Conservation (phyloP, 1,139 yeast genomes). For the Sugiyamaella japonica region DNA sequence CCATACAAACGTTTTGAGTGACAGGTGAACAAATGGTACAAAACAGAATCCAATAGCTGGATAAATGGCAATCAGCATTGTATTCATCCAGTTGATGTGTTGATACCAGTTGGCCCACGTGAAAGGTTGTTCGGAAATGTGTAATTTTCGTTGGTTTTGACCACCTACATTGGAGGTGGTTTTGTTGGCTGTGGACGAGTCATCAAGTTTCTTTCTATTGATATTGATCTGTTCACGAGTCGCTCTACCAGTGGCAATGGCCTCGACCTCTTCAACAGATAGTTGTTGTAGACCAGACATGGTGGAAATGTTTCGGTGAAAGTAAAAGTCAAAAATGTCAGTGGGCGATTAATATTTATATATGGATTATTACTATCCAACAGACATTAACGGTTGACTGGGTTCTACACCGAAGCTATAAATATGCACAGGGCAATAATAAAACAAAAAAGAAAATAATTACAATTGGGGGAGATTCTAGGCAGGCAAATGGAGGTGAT, state of each 20-base stretch:
- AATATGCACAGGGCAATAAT: too few species aligned
- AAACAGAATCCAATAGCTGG: constrained; percentile 65
- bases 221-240: constrained; percentile 55
- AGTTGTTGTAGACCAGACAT: constrained; percentile 24
- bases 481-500: too few species aligned
- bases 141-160: constrained; percentile 44
- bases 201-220: constrained; percentile 31
- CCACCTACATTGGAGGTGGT: neutral
- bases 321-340: constrained; percentile 1
- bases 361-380: neutral
- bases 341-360: neutral
- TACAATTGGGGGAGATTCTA: neutral
- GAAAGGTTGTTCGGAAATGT: constrained; percentile 93
- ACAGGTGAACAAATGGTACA: constrained; percentile 59
- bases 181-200: constrained; percentile 36
- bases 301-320: too few species aligned
- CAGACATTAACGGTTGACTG: neutral
- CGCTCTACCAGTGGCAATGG: constrained; percentile 85
- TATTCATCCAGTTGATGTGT: constrained; percentile 92
- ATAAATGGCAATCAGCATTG: constrained; percentile 68
- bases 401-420: neutral
- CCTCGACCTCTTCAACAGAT: constrained; percentile 64
- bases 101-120: constrained; percentile 77
- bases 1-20: constrained; percentile 58
- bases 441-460: neutral